Conservation (phyloP, 1,284 basidiomycete species). For the Microbotryum lychnidis-dioicae region DNA sequence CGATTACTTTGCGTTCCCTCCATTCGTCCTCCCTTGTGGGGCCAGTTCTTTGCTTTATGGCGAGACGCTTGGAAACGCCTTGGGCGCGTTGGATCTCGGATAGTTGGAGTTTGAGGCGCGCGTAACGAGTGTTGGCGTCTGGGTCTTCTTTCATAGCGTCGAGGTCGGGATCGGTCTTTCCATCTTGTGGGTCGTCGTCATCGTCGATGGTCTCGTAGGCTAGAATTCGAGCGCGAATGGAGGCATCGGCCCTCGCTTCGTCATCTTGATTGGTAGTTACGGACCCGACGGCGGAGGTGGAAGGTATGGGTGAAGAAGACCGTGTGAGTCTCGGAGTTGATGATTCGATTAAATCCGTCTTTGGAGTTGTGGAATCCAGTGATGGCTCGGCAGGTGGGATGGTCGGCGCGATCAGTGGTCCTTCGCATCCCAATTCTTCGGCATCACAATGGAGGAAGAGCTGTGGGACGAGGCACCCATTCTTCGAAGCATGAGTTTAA, state of each 20-base stretch:
- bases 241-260: slow-evolving; percentile 1
- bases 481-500: background rate
- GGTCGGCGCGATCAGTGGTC: slow-evolving; percentile 10
- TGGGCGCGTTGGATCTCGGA: slow-evolving; percentile 28
- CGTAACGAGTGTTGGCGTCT: slow-evolving; percentile 32
- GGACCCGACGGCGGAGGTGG: background rate
- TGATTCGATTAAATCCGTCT: too few relatives aligned
- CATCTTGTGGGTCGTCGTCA: slow-evolving; percentile 9
- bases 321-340: background rate
- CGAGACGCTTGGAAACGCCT: slow-evolving; percentile 31
- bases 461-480: slow-evolving; percentile 42
- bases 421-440: slow-evolving; percentile 48
- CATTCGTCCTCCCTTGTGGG: slow-evolving; percentile 37
- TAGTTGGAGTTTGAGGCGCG: slow-evolving; percentile 25
- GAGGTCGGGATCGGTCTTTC: slow-evolving; percentile 20
- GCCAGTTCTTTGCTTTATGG: slow-evolving; percentile 25
- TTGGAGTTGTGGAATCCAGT: too few relatives aligned
- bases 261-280: background rate
- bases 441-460: slow-evolving; percentile 60
- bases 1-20: slow-evolving; percentile 49
- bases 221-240: slow-evolving; percentile 23
- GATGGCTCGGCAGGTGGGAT: background rate
- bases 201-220: slow-evolving; percentile 20
- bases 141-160: slow-evolving; percentile 1
- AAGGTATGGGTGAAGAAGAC: background rate